Evolutionary conservation across 148 eudicot species (phyloP).

Genomic region (Amaranthus palmeri): DNA sequence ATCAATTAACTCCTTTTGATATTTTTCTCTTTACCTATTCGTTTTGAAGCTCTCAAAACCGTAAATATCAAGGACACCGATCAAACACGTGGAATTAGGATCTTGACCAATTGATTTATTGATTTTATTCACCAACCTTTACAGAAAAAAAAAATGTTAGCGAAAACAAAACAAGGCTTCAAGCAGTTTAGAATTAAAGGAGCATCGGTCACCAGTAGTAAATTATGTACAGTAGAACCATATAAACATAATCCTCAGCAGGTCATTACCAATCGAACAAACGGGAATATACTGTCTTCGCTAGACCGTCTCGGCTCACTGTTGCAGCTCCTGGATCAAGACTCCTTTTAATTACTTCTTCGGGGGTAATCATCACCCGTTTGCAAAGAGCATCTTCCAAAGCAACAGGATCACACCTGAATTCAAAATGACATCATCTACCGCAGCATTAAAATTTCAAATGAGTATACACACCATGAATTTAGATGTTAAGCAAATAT

Average conservation of each 20-base stretch:
- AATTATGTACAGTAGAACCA: conserved; percentile 1
- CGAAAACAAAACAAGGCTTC: background rate
- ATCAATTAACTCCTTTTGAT: background rate
- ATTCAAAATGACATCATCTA: conserved; percentile 14
- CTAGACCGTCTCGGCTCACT: conserved; percentile 84
- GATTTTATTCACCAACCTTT: conserved; percentile 92
- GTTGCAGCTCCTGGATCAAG: conserved; percentile 73
- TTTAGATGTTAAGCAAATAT: conserved; percentile 18
- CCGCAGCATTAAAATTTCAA: conserved; percentile 9
- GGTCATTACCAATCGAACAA: conserved; percentile 74
- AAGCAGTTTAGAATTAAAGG: background rate
- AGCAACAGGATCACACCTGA: conserved; percentile 67
- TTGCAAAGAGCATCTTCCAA: conserved; percentile 80
- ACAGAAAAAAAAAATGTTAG: conserved; percentile 16
- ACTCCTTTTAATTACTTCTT: conserved; percentile 84
- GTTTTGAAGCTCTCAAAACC: conserved; percentile 96
- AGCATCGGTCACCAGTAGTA: background rate
- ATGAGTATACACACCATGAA: background rate
- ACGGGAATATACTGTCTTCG: conserved; percentile 78
- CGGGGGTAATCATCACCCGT: conserved; percentile 91
- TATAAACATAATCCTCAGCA: background rate
- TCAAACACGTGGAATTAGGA: conserved; percentile 73
- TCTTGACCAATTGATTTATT: conserved; percentile 95
- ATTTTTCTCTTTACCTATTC: conserved; percentile 58
- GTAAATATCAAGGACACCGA: conserved; percentile 98